Percentiles rank a stretch among this genome's conserved stretches.
phyloP scores from a whole-genome alignment of 2,329 filamentous ascomycete genomes.

The Pestalotiopsis sp. region DNA sequence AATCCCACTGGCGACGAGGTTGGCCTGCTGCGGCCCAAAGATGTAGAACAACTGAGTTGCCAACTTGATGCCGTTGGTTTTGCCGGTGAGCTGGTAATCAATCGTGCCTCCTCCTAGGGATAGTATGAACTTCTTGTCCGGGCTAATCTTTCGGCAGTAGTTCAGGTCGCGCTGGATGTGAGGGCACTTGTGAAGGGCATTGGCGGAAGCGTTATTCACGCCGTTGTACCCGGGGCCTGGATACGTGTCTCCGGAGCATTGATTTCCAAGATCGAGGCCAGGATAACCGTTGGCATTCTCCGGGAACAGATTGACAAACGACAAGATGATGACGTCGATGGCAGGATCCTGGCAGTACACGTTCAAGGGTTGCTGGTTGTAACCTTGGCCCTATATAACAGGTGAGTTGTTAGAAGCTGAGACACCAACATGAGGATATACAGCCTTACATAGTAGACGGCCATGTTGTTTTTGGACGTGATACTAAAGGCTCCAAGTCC shows the following conservation, averaged over 20 bases:
- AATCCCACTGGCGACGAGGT: constrained; percentile 32
- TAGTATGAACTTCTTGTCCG: constrained; percentile 65
- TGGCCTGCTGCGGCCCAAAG: constrained; percentile 39
- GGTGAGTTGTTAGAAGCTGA: not conserved
- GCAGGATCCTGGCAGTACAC: constrained; percentile 40
- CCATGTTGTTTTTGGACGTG: constrained; percentile 40
- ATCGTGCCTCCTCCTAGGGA: constrained; percentile 61
- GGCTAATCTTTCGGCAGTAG: constrained; percentile 50
- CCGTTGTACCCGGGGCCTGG: constrained; percentile 36
- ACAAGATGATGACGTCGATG: constrained; percentile 46
- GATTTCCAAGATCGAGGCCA: constrained; percentile 44
- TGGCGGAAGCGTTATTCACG: constrained; percentile 30
- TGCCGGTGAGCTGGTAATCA: constrained; percentile 36
- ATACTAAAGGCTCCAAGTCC: constrained; percentile 30
- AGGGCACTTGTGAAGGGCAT: constrained; percentile 39
- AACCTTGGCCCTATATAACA: constrained; percentile 40
- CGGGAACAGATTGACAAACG: constrained; percentile 45
- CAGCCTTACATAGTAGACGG: constrained; percentile 42
- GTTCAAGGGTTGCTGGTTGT: constrained; percentile 37
- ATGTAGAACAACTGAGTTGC: constrained; percentile 41
- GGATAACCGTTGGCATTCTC: constrained; percentile 44
- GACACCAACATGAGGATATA: not conserved
- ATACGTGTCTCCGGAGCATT: constrained; percentile 37
- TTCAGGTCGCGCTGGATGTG: constrained; percentile 37
- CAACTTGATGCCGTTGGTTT: constrained; percentile 37